Conservation (phyloP, 805 yeast genomes). For the Saccharomycopsis synnaedendra region DNA sequence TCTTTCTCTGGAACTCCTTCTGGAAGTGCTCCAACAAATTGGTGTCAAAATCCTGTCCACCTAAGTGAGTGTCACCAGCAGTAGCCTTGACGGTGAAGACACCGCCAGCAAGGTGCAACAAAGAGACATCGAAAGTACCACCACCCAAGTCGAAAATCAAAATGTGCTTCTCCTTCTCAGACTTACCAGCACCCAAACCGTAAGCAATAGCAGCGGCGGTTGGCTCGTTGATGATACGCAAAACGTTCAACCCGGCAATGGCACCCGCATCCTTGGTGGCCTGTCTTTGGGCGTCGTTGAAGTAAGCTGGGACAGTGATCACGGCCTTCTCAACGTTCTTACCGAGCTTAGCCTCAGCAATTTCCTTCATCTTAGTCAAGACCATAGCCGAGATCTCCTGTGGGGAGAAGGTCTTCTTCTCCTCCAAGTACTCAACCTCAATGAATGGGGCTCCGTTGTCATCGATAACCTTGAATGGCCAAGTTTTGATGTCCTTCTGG, state of each 20-base stretch:
- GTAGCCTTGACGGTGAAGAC: constrained; percentile 95
- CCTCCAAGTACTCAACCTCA: constrained; percentile 60
- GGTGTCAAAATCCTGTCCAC: constrained; percentile 99
- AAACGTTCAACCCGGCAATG: constrained; percentile 68
- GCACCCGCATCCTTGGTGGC: constrained; percentile 78
- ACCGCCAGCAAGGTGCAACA: constrained; percentile 89
- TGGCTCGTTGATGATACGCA: constrained; percentile 71
- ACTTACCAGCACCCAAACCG: constrained; percentile 89
- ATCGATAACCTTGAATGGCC: constrained; percentile 70
- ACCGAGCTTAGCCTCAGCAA: constrained; percentile 69
- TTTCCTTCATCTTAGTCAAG: constrained; percentile 72
- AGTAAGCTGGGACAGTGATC: constrained; percentile 71
- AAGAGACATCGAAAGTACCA: constrained; percentile 97
- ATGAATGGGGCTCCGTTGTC: constrained; percentile 57
- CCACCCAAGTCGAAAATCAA: constrained; percentile 96
- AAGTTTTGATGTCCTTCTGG: constrained; percentile 83
- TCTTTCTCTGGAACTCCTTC: constrained; percentile 91
- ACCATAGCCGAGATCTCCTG: constrained; percentile 72
- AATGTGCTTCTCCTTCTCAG: constrained; percentile 76
- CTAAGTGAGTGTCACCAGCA: constrained; percentile 99
- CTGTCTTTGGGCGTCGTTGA: constrained; percentile 73
- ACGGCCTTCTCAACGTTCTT: constrained; percentile 64
- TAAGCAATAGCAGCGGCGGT: constrained; percentile 98
- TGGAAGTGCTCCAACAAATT: constrained; percentile 89
- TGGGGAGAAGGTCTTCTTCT: constrained; percentile 59